A percentile compares a stretch with the other conserved stretches of the same genome.
Conservation (phyloP, 1,139 yeast species). For the Blastobotrys elegans region DNA sequence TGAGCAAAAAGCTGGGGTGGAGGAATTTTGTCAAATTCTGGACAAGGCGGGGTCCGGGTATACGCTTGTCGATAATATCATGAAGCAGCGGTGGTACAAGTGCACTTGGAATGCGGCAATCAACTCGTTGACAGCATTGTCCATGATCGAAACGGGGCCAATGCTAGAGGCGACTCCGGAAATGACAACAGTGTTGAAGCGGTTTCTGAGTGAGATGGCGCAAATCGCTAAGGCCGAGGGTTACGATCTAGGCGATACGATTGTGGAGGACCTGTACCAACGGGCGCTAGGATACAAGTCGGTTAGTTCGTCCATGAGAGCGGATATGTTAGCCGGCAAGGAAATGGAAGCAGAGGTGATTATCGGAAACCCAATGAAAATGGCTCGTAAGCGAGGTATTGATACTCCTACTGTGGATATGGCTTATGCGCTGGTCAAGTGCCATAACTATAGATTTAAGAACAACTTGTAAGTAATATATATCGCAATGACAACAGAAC, state of each 20-base stretch:
- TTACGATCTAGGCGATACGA: constrained; percentile 39
- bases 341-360: constrained; percentile 61
- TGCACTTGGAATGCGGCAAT: constrained; percentile 59
- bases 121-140: constrained; percentile 51
- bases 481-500: not conserved
- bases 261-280: constrained; percentile 44
- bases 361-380: constrained; percentile 55
- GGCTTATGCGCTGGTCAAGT: constrained; percentile 39
- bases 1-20: constrained; percentile 11
- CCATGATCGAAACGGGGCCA: constrained; percentile 49
- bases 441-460: constrained; percentile 15
- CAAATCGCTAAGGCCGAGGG: constrained; percentile 53
- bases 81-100: constrained; percentile 52
- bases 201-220: constrained; percentile 55
- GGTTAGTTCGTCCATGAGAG: constrained; percentile 49
- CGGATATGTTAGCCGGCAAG: constrained; percentile 55
- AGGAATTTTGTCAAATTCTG: constrained; percentile 14
- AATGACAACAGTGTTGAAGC: constrained; percentile 26
- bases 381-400: constrained; percentile 50
- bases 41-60: constrained; percentile 17
- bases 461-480: not conserved
- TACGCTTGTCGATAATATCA: constrained; percentile 19
- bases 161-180: constrained; percentile 18
- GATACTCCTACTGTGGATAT: constrained; percentile 48
- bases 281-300: constrained; percentile 23